Percentiles rank a stretch among this genome's conserved stretches.
Evolutionary conservation across 179 eudicot species (phyloP).

Genomic region (Amaranthus tricolor): DNA sequence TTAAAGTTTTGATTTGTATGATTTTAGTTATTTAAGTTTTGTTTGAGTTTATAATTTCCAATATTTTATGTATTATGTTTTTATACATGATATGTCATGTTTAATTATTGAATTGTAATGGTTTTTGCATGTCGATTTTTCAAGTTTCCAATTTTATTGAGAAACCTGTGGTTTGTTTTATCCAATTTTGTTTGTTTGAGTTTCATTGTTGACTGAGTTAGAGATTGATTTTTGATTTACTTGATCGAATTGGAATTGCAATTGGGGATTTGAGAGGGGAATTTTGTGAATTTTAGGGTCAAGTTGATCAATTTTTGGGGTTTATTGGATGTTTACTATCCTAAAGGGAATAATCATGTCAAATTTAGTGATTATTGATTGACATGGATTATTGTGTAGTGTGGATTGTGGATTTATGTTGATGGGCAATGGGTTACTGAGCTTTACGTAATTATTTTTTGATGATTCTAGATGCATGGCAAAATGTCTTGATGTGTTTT

Average conservation of each 20-base stretch:
- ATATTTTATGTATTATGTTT: not conserved
- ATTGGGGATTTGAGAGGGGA: no score
- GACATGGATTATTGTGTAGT: no score
- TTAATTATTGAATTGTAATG: conserved; percentile 17
- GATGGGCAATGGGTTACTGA: no score
- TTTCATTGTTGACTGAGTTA: not conserved
- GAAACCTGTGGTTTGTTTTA: not conserved
- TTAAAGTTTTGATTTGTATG: conserved; percentile 3
- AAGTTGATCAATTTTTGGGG: not conserved
- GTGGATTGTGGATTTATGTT: no score
- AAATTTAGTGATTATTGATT: no score
- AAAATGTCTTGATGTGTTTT: no score
- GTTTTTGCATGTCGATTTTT: conserved; percentile 34
- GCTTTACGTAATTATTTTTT: no score
- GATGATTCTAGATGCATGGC: no score
- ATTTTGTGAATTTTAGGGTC: not conserved
- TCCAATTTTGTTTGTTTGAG: not conserved
- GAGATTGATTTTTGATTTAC: not conserved
- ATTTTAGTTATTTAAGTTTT: not conserved
- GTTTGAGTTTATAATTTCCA: not conserved
- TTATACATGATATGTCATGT: not conserved
- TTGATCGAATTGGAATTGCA: not conserved
- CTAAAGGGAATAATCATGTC: no score
- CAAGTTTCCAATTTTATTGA: not conserved
- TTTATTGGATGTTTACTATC: no score